Percentiles rank a stretch among this genome's conserved stretches.
These are phyloP conservation scores for Glycine tomentella DNA, from an alignment of 306 rosid genomes.

Conservation along the genomic window DNA sequence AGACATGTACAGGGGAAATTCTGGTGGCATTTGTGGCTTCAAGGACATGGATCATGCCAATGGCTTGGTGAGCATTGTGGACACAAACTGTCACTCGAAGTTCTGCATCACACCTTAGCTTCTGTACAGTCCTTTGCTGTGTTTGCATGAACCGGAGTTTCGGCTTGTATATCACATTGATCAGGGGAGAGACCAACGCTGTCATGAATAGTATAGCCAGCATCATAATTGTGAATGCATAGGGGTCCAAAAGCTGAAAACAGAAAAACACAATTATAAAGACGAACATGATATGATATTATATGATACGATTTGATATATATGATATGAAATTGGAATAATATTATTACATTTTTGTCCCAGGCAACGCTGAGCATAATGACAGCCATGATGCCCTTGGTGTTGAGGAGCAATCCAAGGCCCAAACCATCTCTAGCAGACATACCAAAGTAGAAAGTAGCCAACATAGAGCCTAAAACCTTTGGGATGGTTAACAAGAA, in stretches of 20 bases:
- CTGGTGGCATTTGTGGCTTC: constrained; percentile 41
- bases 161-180: constrained; percentile 46
- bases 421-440: constrained; percentile 45
- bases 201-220: constrained; percentile 42
- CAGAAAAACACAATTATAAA: not conserved
- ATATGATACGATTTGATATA: not conserved
- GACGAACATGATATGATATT: not conserved
- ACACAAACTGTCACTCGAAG: constrained; percentile 47
- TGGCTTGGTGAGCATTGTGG: constrained; percentile 40
- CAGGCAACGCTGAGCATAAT: constrained; percentile 39
- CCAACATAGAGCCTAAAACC: constrained; percentile 37
- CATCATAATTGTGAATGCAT: constrained; percentile 29
- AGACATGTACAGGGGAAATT: constrained; percentile 43
- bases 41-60: constrained; percentile 38
- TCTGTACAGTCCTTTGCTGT: constrained; percentile 41
- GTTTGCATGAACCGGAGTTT: constrained; percentile 33
- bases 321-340: not conserved
- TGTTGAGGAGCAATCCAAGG: constrained; percentile 50
- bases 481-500: constrained; percentile 39
- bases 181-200: constrained; percentile 41
- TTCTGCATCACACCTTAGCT: constrained; percentile 38
- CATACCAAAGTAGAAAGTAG: constrained; percentile 36
- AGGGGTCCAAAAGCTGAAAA: not conserved
- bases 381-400: constrained; percentile 48
- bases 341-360: constrained; percentile 37